Evolutionary conservation across 2,329 filamentous ascomycete genomes (phyloP), one percentile per base, ranked within the genome.

Genomic region (Pseudodiploospora longispora): DNA sequence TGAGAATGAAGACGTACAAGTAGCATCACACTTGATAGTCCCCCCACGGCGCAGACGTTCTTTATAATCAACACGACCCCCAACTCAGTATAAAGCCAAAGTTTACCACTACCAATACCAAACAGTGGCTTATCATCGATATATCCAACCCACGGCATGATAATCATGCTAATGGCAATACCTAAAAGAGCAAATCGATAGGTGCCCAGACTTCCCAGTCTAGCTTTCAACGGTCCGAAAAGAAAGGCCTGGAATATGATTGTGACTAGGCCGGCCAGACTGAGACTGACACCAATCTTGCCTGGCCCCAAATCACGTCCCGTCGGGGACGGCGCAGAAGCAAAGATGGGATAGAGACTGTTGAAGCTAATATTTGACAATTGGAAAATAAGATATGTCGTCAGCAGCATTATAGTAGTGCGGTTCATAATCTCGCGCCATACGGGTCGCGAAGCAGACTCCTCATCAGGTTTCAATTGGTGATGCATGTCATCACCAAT

Each of bases 341-440:
- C 87, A 55, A 97, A 98, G 43, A 97, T 91, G 1, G 93, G 93
- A 56, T 94, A 98, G 0, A 98, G 71, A 12, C 87, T 91, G 65
- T 95, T 96, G 74, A 90, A 98, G 4, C 88, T 89, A 52, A 96
- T 88, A 62, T 97, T 97, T 48, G 86, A 83, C 5, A 98, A 74
- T 57, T 96, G 90, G 59, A 97, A 98, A 40, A 97, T 83, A 36
- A 96, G 78, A 58, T 95, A 97, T 0, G 90, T 94, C 42, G 79
- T 62, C 5, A 98, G 76, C 0, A 98, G 75, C 3, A 94, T 70
- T 9, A 96, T 62, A 0, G 89, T 95, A 47, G 93, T 89, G 46
- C 82, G 76, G 56, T 87, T 95, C 41, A 91, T 73, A 2, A 95
- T 58, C 36, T 75, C 69, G n/a, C 62, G 68, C 65, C 72, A 72